Conservation (phyloP, 768 basidiomycete species). For the Podaxis sp. region DNA sequence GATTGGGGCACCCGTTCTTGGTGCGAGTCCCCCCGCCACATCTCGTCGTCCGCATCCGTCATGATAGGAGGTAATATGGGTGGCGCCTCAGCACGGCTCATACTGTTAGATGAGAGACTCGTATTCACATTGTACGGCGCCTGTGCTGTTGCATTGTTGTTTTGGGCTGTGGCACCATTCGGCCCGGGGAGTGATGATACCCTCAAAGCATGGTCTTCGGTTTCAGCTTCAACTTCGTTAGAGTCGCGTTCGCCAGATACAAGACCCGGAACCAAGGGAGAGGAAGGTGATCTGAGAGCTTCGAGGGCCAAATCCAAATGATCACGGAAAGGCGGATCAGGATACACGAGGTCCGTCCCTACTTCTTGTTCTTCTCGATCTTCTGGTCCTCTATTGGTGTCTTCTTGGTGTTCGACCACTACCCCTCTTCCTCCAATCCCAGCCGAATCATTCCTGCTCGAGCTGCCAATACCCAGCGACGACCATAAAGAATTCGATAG, state of each 20-base stretch:
- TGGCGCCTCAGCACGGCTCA: neutral
- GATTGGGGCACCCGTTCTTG: neutral
- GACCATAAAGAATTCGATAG: constrained; percentile 6
- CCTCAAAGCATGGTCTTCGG: neutral
- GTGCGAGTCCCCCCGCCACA: neutral
- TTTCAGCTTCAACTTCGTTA: neutral
- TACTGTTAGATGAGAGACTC: neutral
- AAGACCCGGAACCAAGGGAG: constrained; percentile 6
- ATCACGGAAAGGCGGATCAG: constrained; percentile 5
- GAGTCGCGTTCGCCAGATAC: neutral
- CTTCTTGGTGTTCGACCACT: neutral
- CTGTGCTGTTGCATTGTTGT: neutral
- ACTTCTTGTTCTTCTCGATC: neutral
- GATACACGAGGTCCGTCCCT: neutral
- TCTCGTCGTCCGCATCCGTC: neutral
- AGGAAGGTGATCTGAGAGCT: constrained; percentile 10
- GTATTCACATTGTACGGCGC: neutral
- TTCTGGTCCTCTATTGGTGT: neutral
- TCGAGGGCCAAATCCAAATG: constrained; percentile 8
- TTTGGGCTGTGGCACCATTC: neutral
- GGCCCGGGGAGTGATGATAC: neutral
- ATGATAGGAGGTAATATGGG: constrained; percentile 7
- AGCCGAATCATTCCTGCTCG: neutral
- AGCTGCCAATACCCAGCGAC: neutral
- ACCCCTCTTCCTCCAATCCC: neutral